Evolutionary conservation across 192 early-diverging fungal genomes (phyloP).

Genomic region (Cladochytrium replicatum): DNA sequence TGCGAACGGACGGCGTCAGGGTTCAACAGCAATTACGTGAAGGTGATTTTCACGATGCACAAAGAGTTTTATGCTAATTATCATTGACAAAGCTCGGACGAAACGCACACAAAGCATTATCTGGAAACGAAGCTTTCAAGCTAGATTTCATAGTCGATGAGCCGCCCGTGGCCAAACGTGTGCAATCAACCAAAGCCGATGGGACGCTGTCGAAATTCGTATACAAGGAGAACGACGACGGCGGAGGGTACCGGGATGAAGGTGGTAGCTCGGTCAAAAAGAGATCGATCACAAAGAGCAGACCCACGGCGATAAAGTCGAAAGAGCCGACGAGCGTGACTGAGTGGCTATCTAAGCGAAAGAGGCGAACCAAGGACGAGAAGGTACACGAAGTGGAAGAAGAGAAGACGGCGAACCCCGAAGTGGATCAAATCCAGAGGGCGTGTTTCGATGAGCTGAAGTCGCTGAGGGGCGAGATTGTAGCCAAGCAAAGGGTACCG

Average conservation of each 20-base stretch:
- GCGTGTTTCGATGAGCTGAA: constrained; percentile 2
- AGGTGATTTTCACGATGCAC: constrained; percentile 11
- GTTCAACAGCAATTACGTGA: constrained; percentile 52
- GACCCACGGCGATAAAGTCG: too few species aligned
- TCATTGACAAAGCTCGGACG: neutral
- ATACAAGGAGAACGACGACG: too few species aligned
- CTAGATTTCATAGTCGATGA: too few species aligned
- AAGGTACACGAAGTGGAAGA: neutral
- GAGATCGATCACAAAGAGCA: too few species aligned
- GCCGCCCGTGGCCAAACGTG: too few species aligned
- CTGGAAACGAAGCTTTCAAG: neutral
- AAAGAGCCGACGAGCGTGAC: neutral
- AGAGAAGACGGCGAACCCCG: neutral
- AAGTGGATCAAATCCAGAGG: neutral
- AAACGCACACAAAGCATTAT: neutral
- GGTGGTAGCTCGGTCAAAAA: too few species aligned
- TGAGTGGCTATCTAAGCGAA: constrained; percentile 8
- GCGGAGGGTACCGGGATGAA: too few species aligned
- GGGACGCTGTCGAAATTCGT: too few species aligned
- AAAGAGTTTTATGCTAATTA: too few species aligned
- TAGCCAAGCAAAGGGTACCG: too few species aligned
- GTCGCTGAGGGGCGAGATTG: too few species aligned
- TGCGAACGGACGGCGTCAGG: constrained; percentile 49
- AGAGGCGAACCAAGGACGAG: neutral
- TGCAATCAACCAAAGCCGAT: too few species aligned